Conservation (phyloP, 306 rosid species). For the Phaseolus lunatus region DNA sequence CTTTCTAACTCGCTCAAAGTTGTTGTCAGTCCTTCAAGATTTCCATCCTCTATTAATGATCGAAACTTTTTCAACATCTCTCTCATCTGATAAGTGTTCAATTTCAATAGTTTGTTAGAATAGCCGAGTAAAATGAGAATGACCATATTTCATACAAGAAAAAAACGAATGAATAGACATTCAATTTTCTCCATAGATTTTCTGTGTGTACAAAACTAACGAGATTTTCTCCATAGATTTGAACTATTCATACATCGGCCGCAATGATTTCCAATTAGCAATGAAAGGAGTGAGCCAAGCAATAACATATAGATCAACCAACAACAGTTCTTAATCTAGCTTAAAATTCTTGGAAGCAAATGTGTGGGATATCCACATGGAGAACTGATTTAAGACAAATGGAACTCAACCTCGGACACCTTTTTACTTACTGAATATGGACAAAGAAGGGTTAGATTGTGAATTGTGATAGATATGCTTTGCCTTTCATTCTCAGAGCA, state of each 20-base stretch:
- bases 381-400: not conserved
- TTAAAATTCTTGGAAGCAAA: constrained; percentile 2
- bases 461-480: not conserved
- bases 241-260: too few species aligned
- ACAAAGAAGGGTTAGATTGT: not conserved
- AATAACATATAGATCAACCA: constrained; percentile 19
- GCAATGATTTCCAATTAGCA: not conserved
- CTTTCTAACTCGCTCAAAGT: constrained; percentile 64
- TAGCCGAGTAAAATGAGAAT: not conserved
- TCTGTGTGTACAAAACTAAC: too few species aligned
- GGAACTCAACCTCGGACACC: not conserved
- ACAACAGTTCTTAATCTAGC: not conserved
- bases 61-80: constrained; percentile 58
- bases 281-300: constrained; percentile 6
- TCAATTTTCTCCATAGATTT: not conserved
- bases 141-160: not conserved
- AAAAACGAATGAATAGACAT: constrained; percentile 2
- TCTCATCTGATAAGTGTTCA: constrained; percentile 57
- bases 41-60: constrained; percentile 55
- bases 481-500: constrained; percentile 3
- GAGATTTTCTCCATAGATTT: too few species aligned
- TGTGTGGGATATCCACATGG: not conserved
- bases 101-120: constrained; percentile 1
- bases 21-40: constrained; percentile 58
- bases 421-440: not conserved